Conservation (phyloP, 495 filamentous ascomycete species). For the Xylaria cubensis region DNA sequence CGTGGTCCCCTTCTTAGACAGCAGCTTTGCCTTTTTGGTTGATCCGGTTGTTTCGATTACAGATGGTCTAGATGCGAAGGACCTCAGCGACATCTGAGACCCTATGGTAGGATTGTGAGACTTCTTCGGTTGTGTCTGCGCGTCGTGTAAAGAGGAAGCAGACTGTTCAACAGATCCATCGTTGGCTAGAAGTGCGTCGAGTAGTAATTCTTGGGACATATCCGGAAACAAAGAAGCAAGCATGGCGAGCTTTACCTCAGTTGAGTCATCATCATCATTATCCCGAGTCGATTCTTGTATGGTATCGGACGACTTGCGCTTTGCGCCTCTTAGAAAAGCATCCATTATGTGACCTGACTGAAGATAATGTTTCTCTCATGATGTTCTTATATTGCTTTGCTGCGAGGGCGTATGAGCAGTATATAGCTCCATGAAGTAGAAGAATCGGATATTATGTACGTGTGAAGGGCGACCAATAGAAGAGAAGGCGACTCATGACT, state of each 20-base stretch:
- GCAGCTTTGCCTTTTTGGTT: slow-evolving; percentile 53
- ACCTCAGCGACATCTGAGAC: slow-evolving; percentile 64
- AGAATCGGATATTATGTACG: background rate
- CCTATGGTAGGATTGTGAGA: slow-evolving; percentile 45
- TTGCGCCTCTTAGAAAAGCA: slow-evolving; percentile 51
- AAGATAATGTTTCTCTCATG: slow-evolving; percentile 13
- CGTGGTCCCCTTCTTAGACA: slow-evolving; percentile 79
- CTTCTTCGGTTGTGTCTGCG: slow-evolving; percentile 32
- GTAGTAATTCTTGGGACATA: slow-evolving; percentile 66
- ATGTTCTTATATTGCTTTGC: background rate
- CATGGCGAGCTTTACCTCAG: slow-evolving; percentile 86
- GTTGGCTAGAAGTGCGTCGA: slow-evolving; percentile 79
- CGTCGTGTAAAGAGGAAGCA: slow-evolving; percentile 56
- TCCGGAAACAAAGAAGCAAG: slow-evolving; percentile 76
- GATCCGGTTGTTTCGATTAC: slow-evolving; percentile 36
- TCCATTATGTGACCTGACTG: slow-evolving; percentile 43
- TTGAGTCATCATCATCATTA: slow-evolving; percentile 69
- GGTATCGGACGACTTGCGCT: slow-evolving; percentile 46
- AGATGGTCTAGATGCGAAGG: slow-evolving; percentile 53
- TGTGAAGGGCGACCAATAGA: slow-evolving; percentile 9
- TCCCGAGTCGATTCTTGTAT: slow-evolving; percentile 28
- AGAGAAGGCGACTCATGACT: slow-evolving; percentile 2
- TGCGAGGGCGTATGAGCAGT: background rate
- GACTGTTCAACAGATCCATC: slow-evolving; percentile 77
- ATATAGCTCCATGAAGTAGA: background rate